Conservation (phyloP, 169 alveolate species). For the Plasmodium adleri region DNA sequence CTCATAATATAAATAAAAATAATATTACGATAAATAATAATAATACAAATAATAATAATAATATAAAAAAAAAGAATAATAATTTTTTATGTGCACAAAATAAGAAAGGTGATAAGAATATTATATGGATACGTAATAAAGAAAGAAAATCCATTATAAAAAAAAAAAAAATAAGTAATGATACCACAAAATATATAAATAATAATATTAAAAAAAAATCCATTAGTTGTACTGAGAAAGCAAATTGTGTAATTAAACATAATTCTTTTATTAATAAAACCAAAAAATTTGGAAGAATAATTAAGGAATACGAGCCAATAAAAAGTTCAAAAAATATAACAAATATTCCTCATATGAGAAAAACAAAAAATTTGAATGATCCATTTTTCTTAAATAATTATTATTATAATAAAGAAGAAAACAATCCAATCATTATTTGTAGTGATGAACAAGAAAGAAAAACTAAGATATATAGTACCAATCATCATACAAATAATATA, state of each 20-base stretch:
- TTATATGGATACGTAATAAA: not conserved
- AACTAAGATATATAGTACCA: constrained; percentile 20
- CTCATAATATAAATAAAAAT: constrained; percentile 2
- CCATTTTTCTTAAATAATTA: not conserved
- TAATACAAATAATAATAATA: constrained; percentile 8
- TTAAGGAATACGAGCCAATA: constrained; percentile 19
- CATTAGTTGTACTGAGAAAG: not conserved
- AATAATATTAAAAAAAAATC: constrained; percentile 13
- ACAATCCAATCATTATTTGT: constrained; percentile 4
- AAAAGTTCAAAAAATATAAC: constrained; percentile 8
- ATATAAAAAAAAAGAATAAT: constrained; percentile 7
- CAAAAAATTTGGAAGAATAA: constrained; percentile 18
- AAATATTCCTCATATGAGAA: constrained; percentile 16
- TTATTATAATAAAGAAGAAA: not conserved
- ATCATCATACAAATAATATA: constrained; percentile 28
- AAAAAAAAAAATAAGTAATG: constrained; percentile 55
- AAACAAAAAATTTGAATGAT: not conserved
- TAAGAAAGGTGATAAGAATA: constrained; percentile 9
- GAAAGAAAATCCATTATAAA: constrained; percentile 34
- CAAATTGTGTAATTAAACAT: constrained; percentile 9
- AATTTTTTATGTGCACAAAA: constrained; percentile 45
- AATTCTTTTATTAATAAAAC: constrained; percentile 5
- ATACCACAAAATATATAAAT: constrained; percentile 10
- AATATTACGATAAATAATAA: constrained; percentile 5
- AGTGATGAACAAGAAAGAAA: constrained; percentile 11